Evolutionary conservation across 2,329 filamentous ascomycete genomes (phyloP).

Genomic region (Cryoendolithus antarcticus): DNA sequence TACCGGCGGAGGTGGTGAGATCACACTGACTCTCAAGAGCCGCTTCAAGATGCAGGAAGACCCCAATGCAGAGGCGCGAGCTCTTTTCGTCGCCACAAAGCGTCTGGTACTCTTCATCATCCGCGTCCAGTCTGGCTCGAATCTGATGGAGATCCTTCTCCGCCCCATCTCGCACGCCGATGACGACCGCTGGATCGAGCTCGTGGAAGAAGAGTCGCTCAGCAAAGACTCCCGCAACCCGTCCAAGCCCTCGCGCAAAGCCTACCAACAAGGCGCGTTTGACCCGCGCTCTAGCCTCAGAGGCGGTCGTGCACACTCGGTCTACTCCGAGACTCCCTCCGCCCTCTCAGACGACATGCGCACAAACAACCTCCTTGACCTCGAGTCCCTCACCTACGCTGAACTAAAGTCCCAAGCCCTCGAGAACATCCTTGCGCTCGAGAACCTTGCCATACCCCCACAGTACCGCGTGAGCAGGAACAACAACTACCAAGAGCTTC

Average conservation of each 20-base stretch:
- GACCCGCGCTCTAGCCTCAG: slow-evolving; percentile 20
- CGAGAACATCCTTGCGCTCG: slow-evolving; percentile 84
- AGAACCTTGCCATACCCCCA: slow-evolving; percentile 44
- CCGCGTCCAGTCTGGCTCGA: slow-evolving; percentile 79
- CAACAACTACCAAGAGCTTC: slow-evolving; percentile 93
- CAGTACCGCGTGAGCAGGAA: slow-evolving; percentile 66
- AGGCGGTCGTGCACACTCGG: slow-evolving; percentile 18
- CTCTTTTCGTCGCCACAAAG: slow-evolving; percentile 96
- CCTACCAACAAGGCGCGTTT: slow-evolving; percentile 11
- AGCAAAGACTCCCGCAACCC: slow-evolving; percentile 19
- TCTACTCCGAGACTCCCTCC: slow-evolving; percentile 31
- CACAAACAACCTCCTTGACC: slow-evolving; percentile 54
- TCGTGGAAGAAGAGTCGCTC: slow-evolving; percentile 71
- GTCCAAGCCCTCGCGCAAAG: slow-evolving; percentile 8
- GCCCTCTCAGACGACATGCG: slow-evolving; percentile 21
- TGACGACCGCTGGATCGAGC: slow-evolving; percentile 70
- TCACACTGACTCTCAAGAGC: slow-evolving; percentile 23
- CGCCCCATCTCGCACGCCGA: slow-evolving; percentile 80
- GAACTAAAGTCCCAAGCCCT: slow-evolving; percentile 87
- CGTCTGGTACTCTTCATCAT: slow-evolving; percentile 96
- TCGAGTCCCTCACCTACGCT: slow-evolving; percentile 78
- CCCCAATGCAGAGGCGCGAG: slow-evolving; percentile 81
- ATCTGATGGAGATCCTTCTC: slow-evolving; percentile 89
- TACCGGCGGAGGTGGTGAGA: slow-evolving; percentile 21
- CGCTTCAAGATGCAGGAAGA: slow-evolving; percentile 41